These are phyloP conservation scores for Emmonsiellopsis sp. DNA, from an alignment of 2,329 filamentous ascomycete species.

Conservation along the genomic window DNA sequence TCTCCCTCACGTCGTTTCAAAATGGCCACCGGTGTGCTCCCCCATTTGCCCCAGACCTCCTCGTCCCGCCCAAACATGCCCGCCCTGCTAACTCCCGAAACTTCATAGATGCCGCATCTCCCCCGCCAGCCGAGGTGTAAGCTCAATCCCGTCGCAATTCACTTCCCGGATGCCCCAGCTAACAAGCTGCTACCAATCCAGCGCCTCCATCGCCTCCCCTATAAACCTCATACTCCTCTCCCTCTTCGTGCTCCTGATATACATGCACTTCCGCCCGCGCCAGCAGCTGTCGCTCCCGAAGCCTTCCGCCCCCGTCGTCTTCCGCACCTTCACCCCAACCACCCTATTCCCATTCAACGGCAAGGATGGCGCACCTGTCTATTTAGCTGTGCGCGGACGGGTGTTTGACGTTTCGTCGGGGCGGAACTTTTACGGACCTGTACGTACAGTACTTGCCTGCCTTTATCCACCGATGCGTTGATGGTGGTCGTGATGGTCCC, in stretches of 20 bases:
- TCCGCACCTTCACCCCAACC: slow-evolving; percentile 73
- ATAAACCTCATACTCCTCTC: slow-evolving; percentile 53
- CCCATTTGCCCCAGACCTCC: too few relatives aligned
- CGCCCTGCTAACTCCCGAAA: not conserved
- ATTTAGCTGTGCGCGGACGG: slow-evolving; percentile 79
- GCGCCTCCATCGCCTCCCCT: slow-evolving; percentile 47
- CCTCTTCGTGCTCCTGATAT: slow-evolving; percentile 47
- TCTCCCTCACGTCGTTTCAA: not conserved
- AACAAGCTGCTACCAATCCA: slow-evolving; percentile 17
- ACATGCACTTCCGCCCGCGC: slow-evolving; percentile 50
- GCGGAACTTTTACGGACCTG: slow-evolving; percentile 87
- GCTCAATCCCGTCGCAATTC: not conserved
- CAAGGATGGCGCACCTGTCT: slow-evolving; percentile 62
- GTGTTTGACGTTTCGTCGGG: slow-evolving; percentile 86
- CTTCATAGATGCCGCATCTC: not conserved
- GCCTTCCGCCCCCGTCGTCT: slow-evolving; percentile 61
- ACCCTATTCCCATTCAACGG: slow-evolving; percentile 85
- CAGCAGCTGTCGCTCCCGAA: slow-evolving; percentile 43
- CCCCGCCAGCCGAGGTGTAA: slow-evolving; percentile 27
- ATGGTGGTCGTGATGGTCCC: not conserved
- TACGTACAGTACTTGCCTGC: slow-evolving; percentile 14
- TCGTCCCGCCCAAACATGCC: not conserved
- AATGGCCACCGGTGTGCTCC: not conserved
- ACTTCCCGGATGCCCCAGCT: not conserved
- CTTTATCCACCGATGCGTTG: not conserved